Percentiles rank a stretch among this genome's conserved stretches.
Conservation (phyloP, 495 filamentous ascomycete genomes). For the Podospora pseudopauciseta region DNA sequence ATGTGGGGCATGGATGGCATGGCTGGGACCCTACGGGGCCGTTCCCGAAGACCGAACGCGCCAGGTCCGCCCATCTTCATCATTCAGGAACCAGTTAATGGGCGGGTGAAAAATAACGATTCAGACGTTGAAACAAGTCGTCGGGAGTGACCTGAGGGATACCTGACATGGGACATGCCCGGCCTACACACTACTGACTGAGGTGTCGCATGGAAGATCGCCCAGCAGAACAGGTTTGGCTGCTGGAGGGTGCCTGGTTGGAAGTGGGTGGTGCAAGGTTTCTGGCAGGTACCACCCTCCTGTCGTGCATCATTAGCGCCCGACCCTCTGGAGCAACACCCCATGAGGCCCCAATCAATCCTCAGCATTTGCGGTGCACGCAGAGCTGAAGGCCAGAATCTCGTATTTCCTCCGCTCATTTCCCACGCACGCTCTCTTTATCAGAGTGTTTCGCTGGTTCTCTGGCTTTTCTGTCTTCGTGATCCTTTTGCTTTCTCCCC, state of each 20-base stretch:
- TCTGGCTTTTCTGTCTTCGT: not conserved
- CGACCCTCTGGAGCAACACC: not conserved
- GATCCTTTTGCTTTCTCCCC: not conserved
- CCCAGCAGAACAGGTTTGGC: not conserved
- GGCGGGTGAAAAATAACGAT: not conserved
- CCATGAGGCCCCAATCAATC: not conserved
- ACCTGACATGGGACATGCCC: not conserved
- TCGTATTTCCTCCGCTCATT: slow-evolving; percentile 7
- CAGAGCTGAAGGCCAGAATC: slow-evolving; percentile 3
- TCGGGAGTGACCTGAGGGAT: not conserved
- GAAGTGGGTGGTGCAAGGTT: slow-evolving; percentile 1
- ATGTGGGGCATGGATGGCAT: not conserved
- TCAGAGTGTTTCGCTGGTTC: not conserved
- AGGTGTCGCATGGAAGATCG: not conserved
- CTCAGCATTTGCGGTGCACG: not conserved
- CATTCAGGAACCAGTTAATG: not conserved
- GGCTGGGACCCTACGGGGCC: not conserved
- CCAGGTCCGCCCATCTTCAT: not conserved
- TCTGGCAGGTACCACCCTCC: slow-evolving; percentile 5
- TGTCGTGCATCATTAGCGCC: not conserved
- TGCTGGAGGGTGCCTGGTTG: not conserved
- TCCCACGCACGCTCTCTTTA: not conserved
- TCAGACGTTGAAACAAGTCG: not conserved
- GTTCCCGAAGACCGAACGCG: not conserved
- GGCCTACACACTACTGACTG: too few relatives aligned